A percentile compares a stretch with the other conserved stretches of the same genome.
Conservation (phyloP, 2,329 filamentous ascomycete species). For the Aurifilum marmelostoma region DNA sequence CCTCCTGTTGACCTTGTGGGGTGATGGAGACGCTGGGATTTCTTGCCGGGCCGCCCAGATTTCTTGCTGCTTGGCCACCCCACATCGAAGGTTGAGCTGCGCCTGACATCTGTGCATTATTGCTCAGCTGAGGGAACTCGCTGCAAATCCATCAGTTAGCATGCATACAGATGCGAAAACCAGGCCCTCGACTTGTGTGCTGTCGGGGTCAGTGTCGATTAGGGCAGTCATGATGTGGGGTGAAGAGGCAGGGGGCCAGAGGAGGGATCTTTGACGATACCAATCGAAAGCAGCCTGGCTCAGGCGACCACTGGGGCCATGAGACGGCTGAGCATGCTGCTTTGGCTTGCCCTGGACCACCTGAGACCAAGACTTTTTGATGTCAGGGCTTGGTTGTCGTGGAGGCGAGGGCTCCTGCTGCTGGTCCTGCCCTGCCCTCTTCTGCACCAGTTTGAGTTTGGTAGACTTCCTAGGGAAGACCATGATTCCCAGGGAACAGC, state of each 20-base stretch:
- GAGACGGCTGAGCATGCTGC: neutral
- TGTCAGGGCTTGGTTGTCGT: neutral
- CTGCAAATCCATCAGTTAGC: constrained; percentile 44
- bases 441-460: constrained; percentile 24
- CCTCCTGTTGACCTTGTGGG: constrained; percentile 55
- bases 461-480: neutral
- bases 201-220: neutral
- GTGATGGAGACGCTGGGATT: constrained; percentile 55
- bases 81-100: constrained; percentile 57
- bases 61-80: constrained; percentile 54
- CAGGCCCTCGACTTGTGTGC: neutral
- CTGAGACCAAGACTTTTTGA: constrained; percentile 21
- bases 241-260: neutral
- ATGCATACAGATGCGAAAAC: neutral
- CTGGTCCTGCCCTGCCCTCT: neutral
- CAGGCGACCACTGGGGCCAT: neutral
- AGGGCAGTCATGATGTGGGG: too few species aligned
- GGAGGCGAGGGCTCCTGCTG: neutral
- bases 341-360: constrained; percentile 15
- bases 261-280: constrained; percentile 26
- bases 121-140: constrained; percentile 63
- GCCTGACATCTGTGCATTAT: constrained; percentile 58
- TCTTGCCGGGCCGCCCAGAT: constrained; percentile 53
- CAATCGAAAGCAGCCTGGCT: constrained; percentile 17
- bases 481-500: constrained; percentile 15